Evolutionary conservation across 2,329 filamentous ascomycete genomes (phyloP).

Genomic region (Phaeosphaeriaceae sp.): DNA sequence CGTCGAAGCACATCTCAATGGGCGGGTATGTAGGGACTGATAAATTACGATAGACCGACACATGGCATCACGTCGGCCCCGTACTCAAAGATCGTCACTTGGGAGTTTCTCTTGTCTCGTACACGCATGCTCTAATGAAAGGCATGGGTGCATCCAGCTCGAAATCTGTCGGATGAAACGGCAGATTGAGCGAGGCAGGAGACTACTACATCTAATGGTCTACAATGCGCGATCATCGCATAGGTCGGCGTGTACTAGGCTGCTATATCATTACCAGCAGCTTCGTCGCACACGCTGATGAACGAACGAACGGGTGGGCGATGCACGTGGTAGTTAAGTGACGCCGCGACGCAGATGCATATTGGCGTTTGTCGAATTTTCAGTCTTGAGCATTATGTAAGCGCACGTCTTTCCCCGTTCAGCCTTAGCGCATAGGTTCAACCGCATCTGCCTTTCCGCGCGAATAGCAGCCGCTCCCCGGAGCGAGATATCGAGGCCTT

Average conservation of each 20-base stretch:
- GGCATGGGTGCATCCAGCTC: conserved; percentile 46
- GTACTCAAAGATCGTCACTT: conserved; percentile 51
- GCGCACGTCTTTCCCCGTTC: not conserved
- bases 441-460: not conserved
- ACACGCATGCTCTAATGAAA: conserved; percentile 17
- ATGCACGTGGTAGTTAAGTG: not conserved
- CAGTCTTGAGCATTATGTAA: conserved; percentile 1
- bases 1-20: too few relatives aligned
- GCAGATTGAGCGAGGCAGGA: conserved; percentile 50
- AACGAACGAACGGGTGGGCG: not conserved
- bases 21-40: conserved; percentile 43
- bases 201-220: conserved; percentile 20
- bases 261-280: not conserved
- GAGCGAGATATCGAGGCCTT: not conserved
- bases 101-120: conserved; percentile 47
- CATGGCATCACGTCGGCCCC: conserved; percentile 35
- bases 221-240: not conserved
- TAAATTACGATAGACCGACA: conserved; percentile 49
- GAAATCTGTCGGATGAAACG: conserved; percentile 41
- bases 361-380: conserved; percentile 10
- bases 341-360: not conserved
- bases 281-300: not conserved
- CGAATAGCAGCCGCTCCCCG: not conserved
- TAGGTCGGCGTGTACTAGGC: not conserved
- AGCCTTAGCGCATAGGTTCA: not conserved